Base-by-base conservation (phyloP, 768 basidiomycete species). In the Dacryopinax primogenitus region DNA sequence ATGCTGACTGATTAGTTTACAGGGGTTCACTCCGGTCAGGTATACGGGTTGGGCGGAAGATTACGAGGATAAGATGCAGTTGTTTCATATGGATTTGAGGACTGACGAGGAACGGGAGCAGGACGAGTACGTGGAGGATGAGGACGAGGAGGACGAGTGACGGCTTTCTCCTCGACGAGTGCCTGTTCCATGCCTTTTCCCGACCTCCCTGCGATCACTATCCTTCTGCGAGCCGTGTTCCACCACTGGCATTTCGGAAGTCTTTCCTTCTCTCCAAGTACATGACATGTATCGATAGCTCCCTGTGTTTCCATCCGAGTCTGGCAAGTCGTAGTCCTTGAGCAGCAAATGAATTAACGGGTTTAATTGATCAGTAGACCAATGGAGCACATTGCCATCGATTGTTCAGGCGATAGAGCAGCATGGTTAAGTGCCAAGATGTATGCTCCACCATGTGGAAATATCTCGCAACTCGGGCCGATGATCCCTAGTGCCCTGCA, bases 11-110 rank as follows among this genome's bases (percentile, higher is more conserved):
- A 6, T 4, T 26, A 28, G 11, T 4, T 26, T 18, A 30, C 26
- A 58, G 51, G 51, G 51, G 9, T 58, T 58, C 30, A 6, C 3
- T 7, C 51, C 51, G 4, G 51, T 58, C 51, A 30, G 32, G 26
- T 58, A 58, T 18, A 58, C 51, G 4, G 51, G 51, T 30, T 58
- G 26, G 15, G 51, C 51, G 4, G 26, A 23, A 11, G 51, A 58
- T 30, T 58, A 58, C 18, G 51, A 58, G 51, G 51, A 58, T 23
- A 58, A 58, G 51, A 58, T 58, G 51, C 51, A 58, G 51, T 21
- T 58, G 51, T 58, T 58, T 30, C 51, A 58, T 21, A 58, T 58
- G 51, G 51, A 58, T 30, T 21, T 58, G 51, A 23, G 51, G 26
- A 23, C 51, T 2, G 37, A 39, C 11, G 37, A 39, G 12, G 37